Base-by-base conservation (phyloP, 805 yeast species). In the Barnettozyma siamensis region DNA sequence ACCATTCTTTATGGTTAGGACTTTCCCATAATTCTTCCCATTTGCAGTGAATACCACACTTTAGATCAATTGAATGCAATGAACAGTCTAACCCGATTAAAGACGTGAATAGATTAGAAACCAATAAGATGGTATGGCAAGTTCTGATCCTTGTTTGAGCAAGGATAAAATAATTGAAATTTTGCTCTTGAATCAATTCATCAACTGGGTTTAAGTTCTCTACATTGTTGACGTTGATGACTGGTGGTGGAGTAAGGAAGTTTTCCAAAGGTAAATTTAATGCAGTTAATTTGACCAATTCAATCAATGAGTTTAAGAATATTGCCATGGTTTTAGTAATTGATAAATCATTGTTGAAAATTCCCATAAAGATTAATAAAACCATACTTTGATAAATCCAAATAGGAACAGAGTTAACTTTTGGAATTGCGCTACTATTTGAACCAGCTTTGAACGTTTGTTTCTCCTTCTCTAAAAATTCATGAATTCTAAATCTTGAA, bases 321-420 rank as follows among this genome's bases (percentile, higher is more conserved):
- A 89, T 74, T 11, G 85, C 77, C 41, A 89, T 88, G 38, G 84
- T 82, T 52, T 80, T 82, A 30, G 80, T 88, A 49, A 84, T 81
- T 40, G 80, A 80, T 5, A 67, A 57, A 45, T 73, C 78, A 45
- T 71, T 72, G 37, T 87, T 84, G 66, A 88, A 88, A 28, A 89
- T 70, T 1, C 96, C 96, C 57, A 86, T 82, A 38, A 88, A 77
- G 9, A 87, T 88, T 26, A 88, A 75, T 35, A 91, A 69, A 0
- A 89, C 80, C 60, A 88, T 75, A 4, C 91, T 76, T 59, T 89
- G 98, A 33, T 89, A 78, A 41, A 87, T 64, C 95, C 96, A 87
- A 31, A 88, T 65, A 4, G 96, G 95, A 21, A 88, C 82, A 33
- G 75, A 75, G 50, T 76, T 75, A 13, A 38, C 34, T 31, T 31